Percentiles rank a stretch among this genome's conserved stretches.
phyloP scores from a whole-genome alignment of 345 rosid genomes.

The Salix viminalis region DNA sequence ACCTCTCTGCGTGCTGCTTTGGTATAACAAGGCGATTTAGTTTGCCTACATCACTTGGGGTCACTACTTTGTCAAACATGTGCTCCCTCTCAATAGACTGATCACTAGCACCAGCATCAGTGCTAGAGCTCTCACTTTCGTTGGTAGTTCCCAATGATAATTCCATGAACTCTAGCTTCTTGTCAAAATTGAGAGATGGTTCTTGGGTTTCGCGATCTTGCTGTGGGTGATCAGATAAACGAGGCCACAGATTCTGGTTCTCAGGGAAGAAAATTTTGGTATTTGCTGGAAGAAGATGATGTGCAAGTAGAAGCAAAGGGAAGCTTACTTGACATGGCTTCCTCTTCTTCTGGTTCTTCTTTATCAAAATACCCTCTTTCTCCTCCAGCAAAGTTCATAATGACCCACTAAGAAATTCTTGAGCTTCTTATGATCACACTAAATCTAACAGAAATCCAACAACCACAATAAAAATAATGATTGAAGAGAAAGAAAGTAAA shows the following conservation, averaged over 20 bases:
- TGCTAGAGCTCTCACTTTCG: constrained; percentile 1
- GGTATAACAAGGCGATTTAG: constrained; percentile 77
- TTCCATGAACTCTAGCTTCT: constrained; percentile 35
- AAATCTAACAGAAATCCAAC: constrained; percentile 26
- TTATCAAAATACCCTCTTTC: constrained; percentile 24
- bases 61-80: constrained; percentile 81
- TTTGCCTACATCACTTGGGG: constrained; percentile 84
- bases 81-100: constrained; percentile 46
- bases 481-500: constrained; percentile 12
- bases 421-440: constrained; percentile 11
- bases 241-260: constrained; percentile 28
- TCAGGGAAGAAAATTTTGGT: constrained; percentile 19
- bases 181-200: constrained; percentile 26
- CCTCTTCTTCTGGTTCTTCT: constrained; percentile 24
- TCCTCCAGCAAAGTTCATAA: constrained; percentile 39
- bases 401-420: constrained; percentile 17
- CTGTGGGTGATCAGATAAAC: constrained; percentile 21
- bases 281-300: constrained; percentile 22
- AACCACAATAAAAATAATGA: constrained; percentile 17
- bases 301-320: constrained; percentile 26
- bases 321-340: constrained; percentile 16
- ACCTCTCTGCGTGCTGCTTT: constrained; percentile 77
- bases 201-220: constrained; percentile 14
- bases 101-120: constrained; percentile 12
- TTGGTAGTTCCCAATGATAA: constrained; percentile 44